Conservation (phyloP, 352 stramenopile genomes). For the Pythium scleroteichum region DNA sequence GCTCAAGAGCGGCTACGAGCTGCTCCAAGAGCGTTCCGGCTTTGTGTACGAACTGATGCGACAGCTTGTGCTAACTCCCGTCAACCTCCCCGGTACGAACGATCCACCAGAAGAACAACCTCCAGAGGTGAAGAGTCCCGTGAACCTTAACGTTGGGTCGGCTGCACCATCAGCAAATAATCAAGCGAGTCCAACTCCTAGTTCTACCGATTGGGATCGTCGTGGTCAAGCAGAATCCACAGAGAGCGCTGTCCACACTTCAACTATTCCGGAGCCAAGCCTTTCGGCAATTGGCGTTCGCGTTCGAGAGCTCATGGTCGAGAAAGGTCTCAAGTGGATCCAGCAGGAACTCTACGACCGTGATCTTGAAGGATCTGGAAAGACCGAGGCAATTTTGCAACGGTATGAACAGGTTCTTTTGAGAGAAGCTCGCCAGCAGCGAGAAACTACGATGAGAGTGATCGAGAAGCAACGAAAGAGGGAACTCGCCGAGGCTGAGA, state of each 20-base stretch:
- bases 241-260: background rate
- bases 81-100: background rate
- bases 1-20: conserved; percentile 77
- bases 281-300: conserved; percentile 10
- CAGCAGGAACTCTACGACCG: conserved; percentile 83
- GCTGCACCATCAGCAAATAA: too few relatives aligned
- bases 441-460: background rate
- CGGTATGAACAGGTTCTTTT: conserved; percentile 44
- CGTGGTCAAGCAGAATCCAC: background rate
- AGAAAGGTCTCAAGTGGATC: conserved; percentile 63
- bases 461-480: conserved; percentile 13
- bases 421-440: conserved; percentile 31
- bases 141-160: too few relatives aligned
- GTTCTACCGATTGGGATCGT: background rate
- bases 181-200: too few relatives aligned
- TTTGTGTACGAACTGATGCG: conserved; percentile 62
- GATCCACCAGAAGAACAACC: background rate
- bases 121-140: too few relatives aligned
- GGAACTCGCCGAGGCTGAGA: conserved; percentile 31
- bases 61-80: conserved; percentile 33
- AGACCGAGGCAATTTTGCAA: conserved; percentile 42
- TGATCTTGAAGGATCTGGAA: conserved; percentile 56
- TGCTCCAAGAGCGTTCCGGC: conserved; percentile 57
- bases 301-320: conserved; percentile 34
- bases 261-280: background rate